Base-by-base conservation (phyloP, 2,329 filamentous ascomycete genomes). In the Thermothelomyces thermophilus region DNA sequence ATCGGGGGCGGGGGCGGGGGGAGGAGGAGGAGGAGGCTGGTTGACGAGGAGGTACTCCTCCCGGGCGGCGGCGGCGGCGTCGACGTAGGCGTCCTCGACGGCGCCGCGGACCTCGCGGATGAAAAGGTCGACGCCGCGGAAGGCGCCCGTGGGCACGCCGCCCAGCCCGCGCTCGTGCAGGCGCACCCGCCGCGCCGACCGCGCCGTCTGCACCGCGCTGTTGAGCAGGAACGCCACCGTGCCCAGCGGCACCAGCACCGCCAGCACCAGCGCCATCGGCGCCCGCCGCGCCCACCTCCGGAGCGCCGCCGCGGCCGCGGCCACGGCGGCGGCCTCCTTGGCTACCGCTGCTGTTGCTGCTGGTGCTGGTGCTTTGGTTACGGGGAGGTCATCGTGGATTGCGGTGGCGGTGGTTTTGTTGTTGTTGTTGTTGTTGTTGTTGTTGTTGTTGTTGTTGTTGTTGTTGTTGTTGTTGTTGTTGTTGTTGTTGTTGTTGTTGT, bases 61-160 rank as follows among this genome's bases (percentile, higher is more conserved):
- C 5, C 24, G 24, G 9, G 5, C 24, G 24, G 80, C 44, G 74
- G 72, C 59, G 88, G 84, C 2, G 78, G 73, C 55, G 75, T 81
- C 80, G 65, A 89, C 87, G 60, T 88, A 89, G 2, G 83, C 82
- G 43, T 84, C 81, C 62, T 95, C 89, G 13, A 91, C 84, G 20
- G 83, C 84, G 49, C 80, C 80, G 35, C 85, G 84, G 20, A 90
- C 80, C 50, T 86, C 84, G 58, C 86, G 83, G 58, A 91, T 79
- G 60, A 89, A 76, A 9, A 93, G 70, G 0, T 88, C 87, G 26
- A 60, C 56, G 17, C 86, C 33, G 6, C 33, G 80, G 62, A 95
- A 95, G 42, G 81, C 77, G 14, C 79, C 74, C 14, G 87, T 74
- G 47, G 83, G 75, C 47, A 88, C 74, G 5, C 83, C 86, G 0